Percentiles rank a stretch among this genome's conserved stretches.
phyloP scores from a whole-genome alignment of 345 rosid genomes.

The Citrus sp. region DNA sequence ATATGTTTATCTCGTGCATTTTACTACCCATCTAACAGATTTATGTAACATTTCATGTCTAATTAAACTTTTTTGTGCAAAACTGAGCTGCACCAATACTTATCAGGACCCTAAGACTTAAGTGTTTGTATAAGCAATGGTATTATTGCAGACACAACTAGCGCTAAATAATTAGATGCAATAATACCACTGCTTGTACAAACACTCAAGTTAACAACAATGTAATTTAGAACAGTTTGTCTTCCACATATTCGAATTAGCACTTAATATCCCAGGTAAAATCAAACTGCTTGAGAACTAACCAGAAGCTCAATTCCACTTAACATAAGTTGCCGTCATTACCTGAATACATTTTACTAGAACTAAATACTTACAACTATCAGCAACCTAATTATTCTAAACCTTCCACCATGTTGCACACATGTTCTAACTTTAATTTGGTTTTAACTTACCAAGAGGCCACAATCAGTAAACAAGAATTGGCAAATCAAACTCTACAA shows the following conservation, averaged over 20 bases:
- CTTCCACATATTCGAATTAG: neutral
- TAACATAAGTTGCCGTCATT: neutral
- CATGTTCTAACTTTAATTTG: neutral
- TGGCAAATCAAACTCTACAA: neutral
- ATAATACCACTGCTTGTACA: neutral
- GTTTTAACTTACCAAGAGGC: too few species aligned
- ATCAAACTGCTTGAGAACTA: neutral
- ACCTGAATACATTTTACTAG: neutral
- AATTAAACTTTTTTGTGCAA: neutral
- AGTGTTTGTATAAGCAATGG: neutral
- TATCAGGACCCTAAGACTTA: neutral
- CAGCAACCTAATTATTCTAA: neutral
- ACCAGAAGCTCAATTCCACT: neutral
- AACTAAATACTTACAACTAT: neutral
- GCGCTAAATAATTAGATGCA: neutral
- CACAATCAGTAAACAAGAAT: neutral
- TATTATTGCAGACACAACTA: neutral
- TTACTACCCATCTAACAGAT: neutral
- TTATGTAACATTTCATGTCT: neutral
- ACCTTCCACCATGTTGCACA: neutral
- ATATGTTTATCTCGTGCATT: neutral
- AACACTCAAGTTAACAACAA: neutral
- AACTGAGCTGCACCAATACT: neutral
- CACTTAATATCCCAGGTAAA: neutral
- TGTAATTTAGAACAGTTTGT: neutral